Conservation (phyloP, 2,329 filamentous ascomycete genomes). For the Didymella lethalis region DNA sequence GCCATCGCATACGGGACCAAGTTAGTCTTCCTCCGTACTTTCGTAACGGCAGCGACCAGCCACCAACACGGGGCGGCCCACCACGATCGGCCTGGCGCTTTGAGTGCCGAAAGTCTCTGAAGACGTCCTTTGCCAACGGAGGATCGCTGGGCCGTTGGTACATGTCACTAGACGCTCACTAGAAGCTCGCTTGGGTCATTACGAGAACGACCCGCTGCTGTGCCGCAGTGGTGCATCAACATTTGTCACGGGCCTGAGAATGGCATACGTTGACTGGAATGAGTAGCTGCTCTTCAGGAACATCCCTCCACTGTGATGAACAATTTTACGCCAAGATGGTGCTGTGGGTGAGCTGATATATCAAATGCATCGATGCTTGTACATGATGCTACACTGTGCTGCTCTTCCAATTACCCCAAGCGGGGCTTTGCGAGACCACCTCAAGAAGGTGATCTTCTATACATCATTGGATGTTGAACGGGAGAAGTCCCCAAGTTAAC, state of each 20-base stretch:
- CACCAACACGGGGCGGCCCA: conserved; percentile 17
- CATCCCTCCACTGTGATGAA: too few relatives aligned
- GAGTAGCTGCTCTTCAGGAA: too few relatives aligned
- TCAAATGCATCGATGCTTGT: too few relatives aligned
- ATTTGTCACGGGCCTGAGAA: conserved; percentile 8
- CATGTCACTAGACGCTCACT: conserved; percentile 16
- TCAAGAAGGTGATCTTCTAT: too few relatives aligned
- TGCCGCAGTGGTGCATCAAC: conserved; percentile 13
- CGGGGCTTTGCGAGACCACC: too few relatives aligned
- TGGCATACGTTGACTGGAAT: neutral
- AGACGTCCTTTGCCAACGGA: neutral
- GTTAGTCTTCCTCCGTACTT: conserved; percentile 6
- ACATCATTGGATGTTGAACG: too few relatives aligned
- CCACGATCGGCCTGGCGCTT: conserved; percentile 15
- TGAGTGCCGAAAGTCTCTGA: conserved; percentile 16
- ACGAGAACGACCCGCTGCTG: conserved; percentile 12
- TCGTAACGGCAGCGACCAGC: conserved; percentile 6
- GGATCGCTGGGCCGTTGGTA: conserved; percentile 7
- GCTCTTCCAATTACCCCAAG: too few relatives aligned
- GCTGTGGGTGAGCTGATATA: too few relatives aligned
- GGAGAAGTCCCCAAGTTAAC: neutral
- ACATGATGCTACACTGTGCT: too few relatives aligned
- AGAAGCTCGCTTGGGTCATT: conserved; percentile 9
- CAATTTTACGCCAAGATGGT: too few relatives aligned
- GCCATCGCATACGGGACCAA: conserved; percentile 6